Evolutionary conservation across 257 asterid genomes (phyloP).

Genomic region (Lycium ferocissimum): DNA sequence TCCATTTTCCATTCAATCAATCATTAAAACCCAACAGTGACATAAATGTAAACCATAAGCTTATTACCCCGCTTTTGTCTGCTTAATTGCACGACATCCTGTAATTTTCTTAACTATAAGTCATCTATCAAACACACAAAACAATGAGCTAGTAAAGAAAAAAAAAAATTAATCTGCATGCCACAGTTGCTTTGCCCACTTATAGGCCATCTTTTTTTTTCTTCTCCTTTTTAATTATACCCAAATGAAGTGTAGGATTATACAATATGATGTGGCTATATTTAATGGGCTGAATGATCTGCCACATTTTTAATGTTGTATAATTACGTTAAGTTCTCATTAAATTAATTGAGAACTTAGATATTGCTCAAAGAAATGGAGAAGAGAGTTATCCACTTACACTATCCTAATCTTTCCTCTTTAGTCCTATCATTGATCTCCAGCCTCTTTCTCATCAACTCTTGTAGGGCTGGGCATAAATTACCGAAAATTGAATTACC

Average conservation of each 20-base stretch:
- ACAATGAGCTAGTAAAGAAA: neutral
- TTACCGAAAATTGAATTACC: no score
- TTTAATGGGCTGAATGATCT: neutral
- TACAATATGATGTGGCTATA: constrained; percentile 22
- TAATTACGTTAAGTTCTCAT: no score
- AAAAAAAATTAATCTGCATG: neutral
- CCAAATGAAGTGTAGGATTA: constrained; percentile 5
- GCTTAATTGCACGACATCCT: neutral
- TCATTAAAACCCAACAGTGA: neutral
- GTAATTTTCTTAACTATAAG: neutral
- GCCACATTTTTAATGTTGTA: no score
- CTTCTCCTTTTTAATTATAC: neutral
- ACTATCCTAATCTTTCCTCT: neutral
- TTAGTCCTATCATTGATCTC: neutral
- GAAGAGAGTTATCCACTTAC: neutral
- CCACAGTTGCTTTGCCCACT: constrained; percentile 7
- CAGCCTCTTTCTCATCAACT: neutral
- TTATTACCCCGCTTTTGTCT: neutral
- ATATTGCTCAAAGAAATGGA: neutral
- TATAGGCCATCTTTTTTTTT: neutral
- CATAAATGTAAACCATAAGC: neutral
- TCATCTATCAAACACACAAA: neutral
- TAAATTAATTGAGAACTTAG: neutral
- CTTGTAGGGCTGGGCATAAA: no score
- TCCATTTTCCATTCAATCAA: no score